Evolutionary conservation across 2,329 filamentous ascomycete genomes (phyloP), one percentile per base, ranked within the genome.

Genomic region (Paecilomyces sp.): DNA sequence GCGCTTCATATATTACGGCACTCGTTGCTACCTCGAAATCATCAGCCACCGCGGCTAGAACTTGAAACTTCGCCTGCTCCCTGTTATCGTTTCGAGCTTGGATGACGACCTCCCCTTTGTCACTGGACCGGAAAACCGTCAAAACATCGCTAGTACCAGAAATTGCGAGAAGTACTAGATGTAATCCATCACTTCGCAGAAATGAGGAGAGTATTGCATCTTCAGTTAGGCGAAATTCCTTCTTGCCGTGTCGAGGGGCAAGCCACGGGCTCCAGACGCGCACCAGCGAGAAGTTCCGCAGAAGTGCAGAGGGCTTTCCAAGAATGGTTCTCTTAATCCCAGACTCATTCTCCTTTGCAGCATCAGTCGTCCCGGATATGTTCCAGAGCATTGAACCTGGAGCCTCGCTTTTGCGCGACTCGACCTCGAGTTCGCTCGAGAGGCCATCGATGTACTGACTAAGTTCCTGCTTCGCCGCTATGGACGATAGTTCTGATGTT

Each of bases 1-100:
- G 84, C n/a, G 92, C 90, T 68, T 96, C 88, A 65, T 96, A 96
- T 82, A 96, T 89, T 7, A 89, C 87, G 13, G 92, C 88, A 36
- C 89, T 88, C 67, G 91, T 86, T 1, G 90, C 88, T 58, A 85
- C 81, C 62, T 95, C 90, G 64, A 95, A 89, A 41, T 84, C 80
- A 54, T 88, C 81, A 0, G 90, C 88, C 1, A 88, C 84, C 2
- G 91, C 87, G 13, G 88, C 86, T 6, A 96, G 74, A 11, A 95
- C 77, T 13, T 81, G 83, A 5, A 86, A 84, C 5, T 78, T 78
- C 3, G 85, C 82, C 9, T 80, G 68, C 1, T 79, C 70, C 0
- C 78, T 70, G 13, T 84, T 82, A 65, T 97, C 93, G 66, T 89
- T 96, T 22, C 85, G 78, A 65, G 90, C 86, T 64, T 87, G 83